These are phyloP conservation scores for Coemansia sp. DNA, from an alignment of 192 early-diverging fungal species.

Conservation along the genomic window DNA sequence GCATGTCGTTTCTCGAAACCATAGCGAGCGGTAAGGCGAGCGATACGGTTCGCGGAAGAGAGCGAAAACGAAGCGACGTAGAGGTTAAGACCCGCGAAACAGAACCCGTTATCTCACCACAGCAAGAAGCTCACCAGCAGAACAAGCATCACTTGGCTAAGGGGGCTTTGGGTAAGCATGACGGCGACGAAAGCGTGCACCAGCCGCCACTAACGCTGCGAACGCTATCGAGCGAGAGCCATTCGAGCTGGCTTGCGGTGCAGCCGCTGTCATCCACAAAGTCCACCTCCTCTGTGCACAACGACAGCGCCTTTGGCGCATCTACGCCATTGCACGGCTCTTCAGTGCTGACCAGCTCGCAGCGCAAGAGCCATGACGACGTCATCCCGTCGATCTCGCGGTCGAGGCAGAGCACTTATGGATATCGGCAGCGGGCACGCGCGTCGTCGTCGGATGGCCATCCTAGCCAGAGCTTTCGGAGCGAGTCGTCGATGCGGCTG, in stretches of 20 bases:
- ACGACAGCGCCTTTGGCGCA: background rate
- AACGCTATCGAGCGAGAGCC: constrained; percentile 8
- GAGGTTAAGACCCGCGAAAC: constrained; percentile 42
- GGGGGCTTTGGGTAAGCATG: background rate
- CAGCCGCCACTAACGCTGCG: constrained; percentile 2
- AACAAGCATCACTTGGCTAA: background rate
- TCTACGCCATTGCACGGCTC: background rate
- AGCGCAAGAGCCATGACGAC: constrained; percentile 34
- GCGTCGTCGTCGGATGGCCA: constrained; percentile 18
- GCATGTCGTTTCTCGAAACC: background rate
- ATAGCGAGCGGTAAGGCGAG: background rate
- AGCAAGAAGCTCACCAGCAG: background rate
- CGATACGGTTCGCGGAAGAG: constrained; percentile 8
- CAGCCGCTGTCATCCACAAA: background rate
- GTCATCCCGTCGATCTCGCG: constrained; percentile 2
- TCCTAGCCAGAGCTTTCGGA: background rate
- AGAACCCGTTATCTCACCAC: background rate
- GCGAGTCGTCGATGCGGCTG: constrained; percentile 22
- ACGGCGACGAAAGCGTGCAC: background rate
- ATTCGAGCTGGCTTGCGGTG: constrained; percentile 7
- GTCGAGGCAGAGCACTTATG: constrained; percentile 3
- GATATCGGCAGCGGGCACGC: constrained; percentile 4
- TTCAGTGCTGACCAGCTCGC: background rate
- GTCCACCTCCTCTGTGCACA: background rate
- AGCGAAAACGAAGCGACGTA: constrained; percentile 40